Evolutionary conservation across 2,329 filamentous ascomycete species (phyloP).

Genomic region (Pezicula radicicola): DNA sequence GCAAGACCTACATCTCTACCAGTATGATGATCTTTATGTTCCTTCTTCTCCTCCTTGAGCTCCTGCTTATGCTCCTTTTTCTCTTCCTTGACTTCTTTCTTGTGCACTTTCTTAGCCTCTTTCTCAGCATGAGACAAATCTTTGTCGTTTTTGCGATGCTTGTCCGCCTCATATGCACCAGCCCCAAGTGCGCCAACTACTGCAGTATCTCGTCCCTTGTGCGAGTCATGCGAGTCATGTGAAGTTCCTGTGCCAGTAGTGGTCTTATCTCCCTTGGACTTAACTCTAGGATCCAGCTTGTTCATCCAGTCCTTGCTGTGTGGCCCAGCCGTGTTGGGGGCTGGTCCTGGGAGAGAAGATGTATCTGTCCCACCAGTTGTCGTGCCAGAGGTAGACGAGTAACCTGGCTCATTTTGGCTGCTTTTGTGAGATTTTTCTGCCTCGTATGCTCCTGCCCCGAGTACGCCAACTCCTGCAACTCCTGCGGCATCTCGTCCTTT

Average conservation of each 20-base stretch:
- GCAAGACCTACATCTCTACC: conserved; percentile 2
- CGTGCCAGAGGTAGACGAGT: too few species aligned
- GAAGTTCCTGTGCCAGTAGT: background rate
- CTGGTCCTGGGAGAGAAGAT: conserved; percentile 9
- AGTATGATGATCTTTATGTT: background rate
- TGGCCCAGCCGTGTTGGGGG: conserved; percentile 29
- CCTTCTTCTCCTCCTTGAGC: background rate
- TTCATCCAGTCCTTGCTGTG: conserved; percentile 33
- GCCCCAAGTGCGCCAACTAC: conserved; percentile 7
- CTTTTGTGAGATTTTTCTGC: conserved; percentile 3
- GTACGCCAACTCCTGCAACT: conserved; percentile 10
- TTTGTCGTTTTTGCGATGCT: conserved; percentile 1
- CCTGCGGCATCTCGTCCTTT: background rate
- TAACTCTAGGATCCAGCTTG: conserved; percentile 35
- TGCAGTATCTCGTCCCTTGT: background rate
- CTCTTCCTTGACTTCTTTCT: conserved; percentile 1
- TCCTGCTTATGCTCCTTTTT: background rate
- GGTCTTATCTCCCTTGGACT: conserved; percentile 14
- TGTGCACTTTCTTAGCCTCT: conserved; percentile 5
- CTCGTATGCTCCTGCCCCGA: conserved; percentile 7
- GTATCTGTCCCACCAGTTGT: background rate
- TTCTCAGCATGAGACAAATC: background rate
- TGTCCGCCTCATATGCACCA: conserved; percentile 5
- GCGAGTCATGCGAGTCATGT: conserved; percentile 2
- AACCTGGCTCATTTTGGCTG: background rate